Conservation (phyloP, 2,329 filamentous ascomycete species). For the Cercospora sp. region DNA sequence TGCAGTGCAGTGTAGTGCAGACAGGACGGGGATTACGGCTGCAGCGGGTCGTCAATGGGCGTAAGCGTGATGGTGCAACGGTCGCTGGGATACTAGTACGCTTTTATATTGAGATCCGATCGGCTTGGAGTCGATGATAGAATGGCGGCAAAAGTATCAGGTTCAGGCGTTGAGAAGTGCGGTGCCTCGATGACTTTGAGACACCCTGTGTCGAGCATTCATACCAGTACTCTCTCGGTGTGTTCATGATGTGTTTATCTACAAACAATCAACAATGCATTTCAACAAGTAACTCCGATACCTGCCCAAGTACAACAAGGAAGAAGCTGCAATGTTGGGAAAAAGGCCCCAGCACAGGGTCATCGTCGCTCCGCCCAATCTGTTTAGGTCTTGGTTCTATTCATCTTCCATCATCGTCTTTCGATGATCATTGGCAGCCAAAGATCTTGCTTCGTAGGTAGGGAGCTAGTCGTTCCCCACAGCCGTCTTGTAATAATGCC, state of each 20-base stretch:
- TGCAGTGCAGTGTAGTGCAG: no score
- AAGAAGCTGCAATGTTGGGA: neutral
- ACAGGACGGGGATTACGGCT: no score
- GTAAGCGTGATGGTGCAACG: no score
- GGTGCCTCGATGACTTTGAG: no score
- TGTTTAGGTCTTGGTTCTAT: neutral
- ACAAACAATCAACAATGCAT: neutral
- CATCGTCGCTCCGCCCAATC: neutral
- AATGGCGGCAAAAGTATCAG: no score
- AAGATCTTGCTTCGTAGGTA: neutral
- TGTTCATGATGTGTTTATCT: neutral
- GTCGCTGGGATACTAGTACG: no score
- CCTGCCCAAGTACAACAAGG: neutral
- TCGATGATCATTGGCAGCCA: neutral
- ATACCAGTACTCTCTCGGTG: neutral
- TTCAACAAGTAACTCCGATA: neutral
- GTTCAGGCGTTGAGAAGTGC: no score
- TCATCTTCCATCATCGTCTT: neutral
- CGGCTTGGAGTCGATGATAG: no score
- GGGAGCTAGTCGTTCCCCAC: neutral
- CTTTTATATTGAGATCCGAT: no score
- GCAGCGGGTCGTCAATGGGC: no score
- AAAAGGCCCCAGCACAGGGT: neutral
- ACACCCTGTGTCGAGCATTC: no score
- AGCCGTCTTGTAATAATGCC: neutral